phyloP scores from a whole-genome alignment of 768 basidiomycete genomes.

The Boletus vermiculosoides region DNA sequence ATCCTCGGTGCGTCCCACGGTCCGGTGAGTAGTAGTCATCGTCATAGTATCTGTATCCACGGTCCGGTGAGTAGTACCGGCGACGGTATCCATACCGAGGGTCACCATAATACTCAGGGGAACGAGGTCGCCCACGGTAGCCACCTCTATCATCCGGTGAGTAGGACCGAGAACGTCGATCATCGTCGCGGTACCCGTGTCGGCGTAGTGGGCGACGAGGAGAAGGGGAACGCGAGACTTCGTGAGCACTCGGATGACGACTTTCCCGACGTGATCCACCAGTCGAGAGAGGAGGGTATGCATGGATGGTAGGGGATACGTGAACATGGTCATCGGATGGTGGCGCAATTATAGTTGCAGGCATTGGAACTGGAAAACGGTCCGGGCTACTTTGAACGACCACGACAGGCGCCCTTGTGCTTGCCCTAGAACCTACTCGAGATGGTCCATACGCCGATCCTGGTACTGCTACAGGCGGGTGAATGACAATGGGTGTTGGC shows the following conservation, averaged over 20 bases:
- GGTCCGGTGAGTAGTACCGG: slow-evolving; percentile 18
- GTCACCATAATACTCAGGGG: slow-evolving; percentile 16
- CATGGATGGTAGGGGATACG: slow-evolving; percentile 28
- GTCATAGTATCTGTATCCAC: slow-evolving; percentile 13
- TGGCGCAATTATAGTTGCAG: slow-evolving; percentile 20
- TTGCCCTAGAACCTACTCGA: slow-evolving; percentile 20
- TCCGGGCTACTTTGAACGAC: slow-evolving; percentile 16
- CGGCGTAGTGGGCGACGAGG: not conserved
- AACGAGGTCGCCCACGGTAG: slow-evolving; percentile 5
- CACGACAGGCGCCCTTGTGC: slow-evolving; percentile 14
- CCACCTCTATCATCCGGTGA: slow-evolving; percentile 18
- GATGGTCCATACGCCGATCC: slow-evolving; percentile 11
- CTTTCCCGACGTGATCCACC: slow-evolving; percentile 12
- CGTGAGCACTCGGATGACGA: not conserved
- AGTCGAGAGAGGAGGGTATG: slow-evolving; percentile 11
- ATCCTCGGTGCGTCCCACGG: slow-evolving; percentile 4
- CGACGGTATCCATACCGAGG: slow-evolving; percentile 10
- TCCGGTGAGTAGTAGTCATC: slow-evolving; percentile 14
- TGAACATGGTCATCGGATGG: slow-evolving; percentile 11
- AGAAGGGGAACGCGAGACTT: slow-evolving; percentile 8
- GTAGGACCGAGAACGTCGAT: slow-evolving; percentile 25
- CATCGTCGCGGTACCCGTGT: slow-evolving; percentile 1
- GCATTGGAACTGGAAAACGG: slow-evolving; percentile 21
- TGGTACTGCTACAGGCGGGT: slow-evolving; percentile 13
- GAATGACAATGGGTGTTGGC: slow-evolving; percentile 16